Evolutionary conservation across 441 rosid genomes (phyloP).

Genomic region (Macaranga tanarius): DNA sequence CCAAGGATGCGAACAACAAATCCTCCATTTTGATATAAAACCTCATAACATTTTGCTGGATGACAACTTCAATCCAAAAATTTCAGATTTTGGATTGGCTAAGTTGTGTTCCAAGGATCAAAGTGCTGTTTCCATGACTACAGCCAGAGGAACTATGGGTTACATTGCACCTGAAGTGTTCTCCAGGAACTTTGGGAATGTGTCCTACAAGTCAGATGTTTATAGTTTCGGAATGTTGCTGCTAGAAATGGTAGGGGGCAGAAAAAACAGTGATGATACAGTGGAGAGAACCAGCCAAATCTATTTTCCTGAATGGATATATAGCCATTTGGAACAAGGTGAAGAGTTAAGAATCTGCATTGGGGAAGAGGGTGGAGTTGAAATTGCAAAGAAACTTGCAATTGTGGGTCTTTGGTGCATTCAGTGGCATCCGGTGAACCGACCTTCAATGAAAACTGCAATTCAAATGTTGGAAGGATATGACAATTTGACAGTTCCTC

Average conservation of each 20-base stretch:
- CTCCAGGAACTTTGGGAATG: conserved; percentile 28
- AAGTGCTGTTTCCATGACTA: conserved; percentile 19
- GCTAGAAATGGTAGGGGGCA: conserved; percentile 29
- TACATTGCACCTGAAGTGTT: conserved; percentile 26
- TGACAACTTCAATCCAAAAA: conserved; percentile 21
- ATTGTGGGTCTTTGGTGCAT: conserved; percentile 33
- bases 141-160: conserved; percentile 30
- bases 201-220: conserved; percentile 28
- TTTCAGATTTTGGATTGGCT: conserved; percentile 18
- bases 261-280: conserved; percentile 18
- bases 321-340: conserved; percentile 24
- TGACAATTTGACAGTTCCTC: conserved; percentile 25
- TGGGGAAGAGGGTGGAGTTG: conserved; percentile 20
- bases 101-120: conserved; percentile 24
- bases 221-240: conserved; percentile 27
- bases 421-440: conserved; percentile 33
- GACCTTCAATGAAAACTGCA: conserved; percentile 34
- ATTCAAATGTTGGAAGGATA: conserved; percentile 37
- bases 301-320: conserved; percentile 24
- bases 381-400: conserved; percentile 30
- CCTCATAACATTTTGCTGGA: conserved; percentile 19
- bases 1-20: conserved; percentile 26
- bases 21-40: conserved; percentile 26
- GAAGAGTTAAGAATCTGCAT: conserved; percentile 21
- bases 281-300: conserved; percentile 3